phyloP scores from a whole-genome alignment of 805 yeast genomes.

The Nakazawaea ishiwadae region DNA sequence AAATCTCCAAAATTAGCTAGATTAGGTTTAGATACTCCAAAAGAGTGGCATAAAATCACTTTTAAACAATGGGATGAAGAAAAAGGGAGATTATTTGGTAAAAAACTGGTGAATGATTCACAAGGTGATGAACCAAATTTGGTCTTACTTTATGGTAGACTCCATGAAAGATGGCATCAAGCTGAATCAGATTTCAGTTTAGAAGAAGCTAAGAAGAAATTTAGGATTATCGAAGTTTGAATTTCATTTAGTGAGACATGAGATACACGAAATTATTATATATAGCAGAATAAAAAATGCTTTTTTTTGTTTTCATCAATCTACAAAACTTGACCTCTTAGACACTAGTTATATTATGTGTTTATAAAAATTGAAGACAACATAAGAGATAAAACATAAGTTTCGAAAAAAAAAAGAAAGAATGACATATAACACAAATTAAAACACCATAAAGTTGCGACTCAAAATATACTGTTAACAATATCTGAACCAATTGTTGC shows the following conservation, averaged over 20 bases:
- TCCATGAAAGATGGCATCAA: slow-evolving; percentile 41
- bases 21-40: slow-evolving; percentile 26
- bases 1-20: slow-evolving; percentile 31
- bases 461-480: slow-evolving; percentile 66
- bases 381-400: not conserved
- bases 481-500: slow-evolving; percentile 86
- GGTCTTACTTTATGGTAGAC: slow-evolving; percentile 34
- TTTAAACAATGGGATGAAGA: slow-evolving; percentile 42
- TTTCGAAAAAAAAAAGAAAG: no score
- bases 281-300: no score
- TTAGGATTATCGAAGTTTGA: not conserved
- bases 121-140: slow-evolving; percentile 33
- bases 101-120: slow-evolving; percentile 28
- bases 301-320: no score
- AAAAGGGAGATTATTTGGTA: slow-evolving; percentile 42
- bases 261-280: no score
- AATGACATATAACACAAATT: no score
- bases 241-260: no score
- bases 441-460: no score
- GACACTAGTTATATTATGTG: not conserved
- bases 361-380: not conserved
- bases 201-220: not conserved
- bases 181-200: not conserved
- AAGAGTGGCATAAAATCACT: slow-evolving; percentile 32
- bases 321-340: no score